These are phyloP conservation scores for Calonectria honghensis DNA, from an alignment of 2,329 filamentous ascomycete genomes.

Conservation along the genomic window DNA sequence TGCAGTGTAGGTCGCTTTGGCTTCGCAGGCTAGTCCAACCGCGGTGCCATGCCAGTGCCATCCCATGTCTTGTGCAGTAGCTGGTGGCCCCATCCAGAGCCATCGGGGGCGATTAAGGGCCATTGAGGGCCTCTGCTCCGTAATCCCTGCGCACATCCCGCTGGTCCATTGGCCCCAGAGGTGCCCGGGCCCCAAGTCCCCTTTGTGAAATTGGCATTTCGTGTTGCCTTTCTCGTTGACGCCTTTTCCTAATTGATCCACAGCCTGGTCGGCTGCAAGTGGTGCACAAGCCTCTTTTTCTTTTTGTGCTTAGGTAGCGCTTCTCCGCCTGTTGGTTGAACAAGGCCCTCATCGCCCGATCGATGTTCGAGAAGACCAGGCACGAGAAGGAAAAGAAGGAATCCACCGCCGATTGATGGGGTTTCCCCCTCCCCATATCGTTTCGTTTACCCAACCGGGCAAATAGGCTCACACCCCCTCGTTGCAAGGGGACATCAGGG, in stretches of 20 bases:
- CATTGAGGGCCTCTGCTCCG: constrained; percentile 1
- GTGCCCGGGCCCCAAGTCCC: constrained; percentile 18
- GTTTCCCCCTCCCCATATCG: neutral
- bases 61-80: constrained; percentile 20
- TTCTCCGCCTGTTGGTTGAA: constrained; percentile 8
- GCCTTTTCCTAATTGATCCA: constrained; percentile 24
- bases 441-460: constrained; percentile 16
- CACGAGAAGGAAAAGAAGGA: constrained; percentile 14
- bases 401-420: neutral
- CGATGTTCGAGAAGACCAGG: constrained; percentile 29
- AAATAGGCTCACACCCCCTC: constrained; percentile 2
- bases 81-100: constrained; percentile 3
- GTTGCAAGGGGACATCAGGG: neutral
- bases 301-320: neutral
- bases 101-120: neutral
- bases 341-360: constrained; percentile 27
- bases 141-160: constrained; percentile 40
- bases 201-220: constrained; percentile 43
- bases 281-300: constrained; percentile 20
- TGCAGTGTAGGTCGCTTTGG: constrained; percentile 15
- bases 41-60: constrained; percentile 6
- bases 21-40: constrained; percentile 6
- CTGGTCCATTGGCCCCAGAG: constrained; percentile 37
- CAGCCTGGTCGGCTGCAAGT: constrained; percentile 16
- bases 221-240: constrained; percentile 31